Evolutionary conservation across 2,329 filamentous ascomycete genomes (phyloP), one percentile per base, ranked within the genome.

Genomic region (Pyricularia pennisetigena): DNA sequence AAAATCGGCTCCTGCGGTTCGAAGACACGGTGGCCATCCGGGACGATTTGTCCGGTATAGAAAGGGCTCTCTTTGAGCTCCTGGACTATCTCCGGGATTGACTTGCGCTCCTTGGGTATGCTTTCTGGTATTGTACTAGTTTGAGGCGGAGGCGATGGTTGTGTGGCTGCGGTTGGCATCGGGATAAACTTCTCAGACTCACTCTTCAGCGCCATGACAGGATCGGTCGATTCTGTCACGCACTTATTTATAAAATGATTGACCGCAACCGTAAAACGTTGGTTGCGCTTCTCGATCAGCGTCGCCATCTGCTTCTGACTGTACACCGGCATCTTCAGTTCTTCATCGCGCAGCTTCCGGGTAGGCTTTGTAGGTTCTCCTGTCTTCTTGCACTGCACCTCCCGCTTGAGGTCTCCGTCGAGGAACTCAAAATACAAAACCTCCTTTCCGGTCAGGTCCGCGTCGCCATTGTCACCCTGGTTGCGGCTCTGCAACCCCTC

Each of bases 41-140:
- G 93, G 0, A 98, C 94, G 71, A 99, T 93, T 78, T 99, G 95
- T 0, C 89, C 90, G 4, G 88, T 91, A 74, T 99, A 99, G 92
- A 94, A 97, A 28, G 94, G 84, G 72, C 90, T 86, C 9, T 87
- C 85, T 73, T 92, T 93, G 49, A 99, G 87, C 74, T 97, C 92
- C 32, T 88, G 82, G 2, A 99, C 83, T 41, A 99, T 98, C 67
- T 97, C 91, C 0, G 91, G 84, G 32, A 99, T 92, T 1, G 86
- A 83, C 74, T 92, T 90, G 63, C 95, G 86, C 71, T 97, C 91
- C 64, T 84, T 87, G 0, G 94, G 94, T 66, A 98, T 97, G 0
- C 82, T 85, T 35, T 85, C 83, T 0, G 92, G 92, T 24, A 93
- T 76, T 66, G 78, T 82, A 16, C 76, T 73, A 6, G 76, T 72